Conservation (phyloP, 306 rosid species). For the Pyrus bretschneideri region DNA sequence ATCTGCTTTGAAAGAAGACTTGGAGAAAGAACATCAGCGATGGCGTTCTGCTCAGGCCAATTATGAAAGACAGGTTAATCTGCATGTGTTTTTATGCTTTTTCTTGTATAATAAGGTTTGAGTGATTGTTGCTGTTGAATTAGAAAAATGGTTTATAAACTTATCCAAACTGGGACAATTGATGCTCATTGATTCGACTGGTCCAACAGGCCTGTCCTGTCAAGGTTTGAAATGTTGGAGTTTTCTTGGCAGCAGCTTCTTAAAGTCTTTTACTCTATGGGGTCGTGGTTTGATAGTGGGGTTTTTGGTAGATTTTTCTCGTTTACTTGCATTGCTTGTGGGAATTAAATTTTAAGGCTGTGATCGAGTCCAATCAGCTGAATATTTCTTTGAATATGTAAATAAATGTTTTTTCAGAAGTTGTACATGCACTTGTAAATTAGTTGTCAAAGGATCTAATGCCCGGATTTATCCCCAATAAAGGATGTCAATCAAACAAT, state of each 20-base stretch:
- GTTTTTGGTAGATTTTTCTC: neutral
- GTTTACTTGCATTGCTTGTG: neutral
- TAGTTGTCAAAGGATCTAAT: neutral
- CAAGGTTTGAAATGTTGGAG: neutral
- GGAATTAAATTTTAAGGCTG: neutral
- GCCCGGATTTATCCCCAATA: neutral
- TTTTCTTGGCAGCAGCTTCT: neutral
- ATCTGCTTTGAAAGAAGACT: constrained; percentile 61
- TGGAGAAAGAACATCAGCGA: constrained; percentile 66
- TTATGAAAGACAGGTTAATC: constrained; percentile 86
- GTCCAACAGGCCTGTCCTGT: neutral
- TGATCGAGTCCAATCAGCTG: neutral
- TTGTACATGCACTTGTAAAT: neutral
- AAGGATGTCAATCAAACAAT: neutral
- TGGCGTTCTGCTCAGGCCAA: constrained; percentile 81
- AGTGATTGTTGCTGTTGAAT: neutral
- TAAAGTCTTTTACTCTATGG: no score
- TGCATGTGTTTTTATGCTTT: neutral
- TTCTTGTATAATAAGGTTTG: neutral
- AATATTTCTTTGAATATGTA: neutral
- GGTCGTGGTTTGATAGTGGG: neutral
- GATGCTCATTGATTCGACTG: neutral
- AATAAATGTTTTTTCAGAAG: neutral
- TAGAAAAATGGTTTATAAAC: neutral
- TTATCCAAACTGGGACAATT: neutral